A percentile compares a stretch with the other conserved stretches of the same genome.
These are phyloP conservation scores for Xylaria telfairii DNA, from an alignment of 495 filamentous ascomycete species.

Conservation along the genomic window DNA sequence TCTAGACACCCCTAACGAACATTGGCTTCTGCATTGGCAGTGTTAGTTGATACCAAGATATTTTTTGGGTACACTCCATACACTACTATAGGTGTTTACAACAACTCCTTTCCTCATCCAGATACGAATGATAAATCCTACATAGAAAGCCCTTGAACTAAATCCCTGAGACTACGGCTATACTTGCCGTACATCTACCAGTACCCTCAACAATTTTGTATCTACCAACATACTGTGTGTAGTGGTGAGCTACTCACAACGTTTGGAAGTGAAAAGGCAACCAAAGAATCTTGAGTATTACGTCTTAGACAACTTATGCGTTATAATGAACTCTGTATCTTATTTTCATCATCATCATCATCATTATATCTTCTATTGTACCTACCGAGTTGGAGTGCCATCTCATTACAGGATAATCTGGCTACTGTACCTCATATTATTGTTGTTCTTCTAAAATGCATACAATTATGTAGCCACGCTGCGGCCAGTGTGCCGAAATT, in stretches of 20 bases:
- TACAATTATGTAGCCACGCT: constrained; percentile 10
- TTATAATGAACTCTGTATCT: background rate
- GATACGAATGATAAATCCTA: background rate
- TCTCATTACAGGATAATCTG: background rate
- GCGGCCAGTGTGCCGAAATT: constrained; percentile 14
- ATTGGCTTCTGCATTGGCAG: too few relatives aligned
- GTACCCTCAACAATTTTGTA: background rate
- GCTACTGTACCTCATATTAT: background rate
- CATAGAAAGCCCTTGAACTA: background rate
- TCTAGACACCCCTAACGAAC: background rate
- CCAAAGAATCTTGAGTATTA: background rate
- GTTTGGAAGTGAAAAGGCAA: background rate
- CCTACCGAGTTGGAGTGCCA: background rate
- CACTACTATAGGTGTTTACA: background rate
- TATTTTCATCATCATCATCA: background rate
- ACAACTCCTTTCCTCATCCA: background rate
- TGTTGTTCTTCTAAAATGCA: constrained; percentile 6
- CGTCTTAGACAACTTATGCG: background rate
- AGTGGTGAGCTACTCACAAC: background rate
- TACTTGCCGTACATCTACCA: constrained; percentile 7
- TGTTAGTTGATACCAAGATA: too few relatives aligned
- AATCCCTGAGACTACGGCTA: background rate
- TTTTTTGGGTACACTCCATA: too few relatives aligned
- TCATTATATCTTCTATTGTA: background rate
- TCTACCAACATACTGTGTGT: background rate